Conservation (phyloP, 164 flowering plant species). For the Nymphaea colorata region DNA sequence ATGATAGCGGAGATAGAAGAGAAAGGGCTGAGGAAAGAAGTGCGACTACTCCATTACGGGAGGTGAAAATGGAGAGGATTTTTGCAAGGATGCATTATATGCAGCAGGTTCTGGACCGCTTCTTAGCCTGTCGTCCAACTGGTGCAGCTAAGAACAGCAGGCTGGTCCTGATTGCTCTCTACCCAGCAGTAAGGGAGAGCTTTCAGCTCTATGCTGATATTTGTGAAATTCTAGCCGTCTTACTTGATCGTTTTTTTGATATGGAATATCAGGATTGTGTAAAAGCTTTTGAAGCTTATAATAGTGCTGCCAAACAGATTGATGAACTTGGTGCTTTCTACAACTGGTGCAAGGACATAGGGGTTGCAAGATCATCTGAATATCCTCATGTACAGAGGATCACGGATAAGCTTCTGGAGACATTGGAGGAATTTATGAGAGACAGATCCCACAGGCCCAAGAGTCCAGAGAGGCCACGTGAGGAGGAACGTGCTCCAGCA, state of each 20-base stretch:
- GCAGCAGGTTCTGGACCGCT: constrained; percentile 48
- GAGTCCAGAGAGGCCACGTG: constrained; percentile 11
- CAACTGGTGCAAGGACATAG: constrained; percentile 61
- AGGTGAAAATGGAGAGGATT: constrained; percentile 51
- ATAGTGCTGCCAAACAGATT: constrained; percentile 47
- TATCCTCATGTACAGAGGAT: constrained; percentile 59
- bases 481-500: constrained; percentile 2
- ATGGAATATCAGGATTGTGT: constrained; percentile 57
- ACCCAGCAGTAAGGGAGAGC: constrained; percentile 56
- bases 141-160: constrained; percentile 47
- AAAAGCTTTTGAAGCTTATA: constrained; percentile 51
- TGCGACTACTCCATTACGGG: constrained; percentile 34
- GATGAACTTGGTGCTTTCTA: constrained; percentile 68
- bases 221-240: constrained; percentile 35
- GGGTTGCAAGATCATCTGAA: constrained; percentile 62
- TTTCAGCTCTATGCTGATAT: constrained; percentile 52
- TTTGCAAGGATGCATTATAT: constrained; percentile 34
- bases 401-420: constrained; percentile 37
- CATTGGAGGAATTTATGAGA: constrained; percentile 31
- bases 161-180: constrained; percentile 47
- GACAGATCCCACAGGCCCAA: constrained; percentile 42
- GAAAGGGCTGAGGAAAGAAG: neutral
- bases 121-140: constrained; percentile 49
- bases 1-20: neutral
- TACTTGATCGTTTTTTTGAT: constrained; percentile 43